These are phyloP conservation scores for Trichophyton schoenleinii DNA, from an alignment of 2,329 filamentous ascomycete genomes.

Conservation along the genomic window DNA sequence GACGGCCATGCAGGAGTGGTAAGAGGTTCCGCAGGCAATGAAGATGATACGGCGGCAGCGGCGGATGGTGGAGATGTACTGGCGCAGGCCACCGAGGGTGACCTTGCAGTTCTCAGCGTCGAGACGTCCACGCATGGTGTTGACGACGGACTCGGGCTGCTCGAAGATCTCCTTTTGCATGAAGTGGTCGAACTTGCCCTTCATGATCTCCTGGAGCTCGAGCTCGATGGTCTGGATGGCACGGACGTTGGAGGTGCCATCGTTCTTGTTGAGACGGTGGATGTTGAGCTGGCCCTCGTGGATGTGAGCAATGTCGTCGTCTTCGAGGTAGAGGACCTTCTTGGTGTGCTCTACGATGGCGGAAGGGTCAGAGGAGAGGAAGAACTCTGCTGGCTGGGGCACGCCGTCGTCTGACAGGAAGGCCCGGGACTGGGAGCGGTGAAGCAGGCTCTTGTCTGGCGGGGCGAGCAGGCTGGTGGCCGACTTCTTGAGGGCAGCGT, in stretches of 20 bases:
- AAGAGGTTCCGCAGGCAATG: conserved; percentile 96
- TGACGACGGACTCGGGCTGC: conserved; percentile 97
- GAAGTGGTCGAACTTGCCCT: conserved; percentile 99
- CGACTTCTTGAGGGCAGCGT: conserved; percentile 88
- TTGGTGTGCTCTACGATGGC: conserved; percentile 99
- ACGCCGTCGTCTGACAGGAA: conserved; percentile 98
- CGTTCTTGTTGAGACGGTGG: conserved; percentile 91
- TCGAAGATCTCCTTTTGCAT: conserved; percentile 99
- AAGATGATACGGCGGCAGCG: conserved; percentile 97
- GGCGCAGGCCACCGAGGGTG: conserved; percentile 86
- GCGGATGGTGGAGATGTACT: conserved; percentile 93
- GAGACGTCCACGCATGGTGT: conserved; percentile 98
- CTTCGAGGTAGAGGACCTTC: conserved; percentile 99
- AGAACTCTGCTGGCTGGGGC: conserved; percentile 97
- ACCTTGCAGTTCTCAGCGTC: conserved; percentile 89
- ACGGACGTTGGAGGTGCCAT: conserved; percentile 91
- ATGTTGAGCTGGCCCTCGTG: conserved; percentile 99
- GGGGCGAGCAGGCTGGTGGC: conserved; percentile 65
- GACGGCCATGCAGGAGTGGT: conserved; percentile 99
- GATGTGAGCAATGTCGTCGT: conserved; percentile 98
- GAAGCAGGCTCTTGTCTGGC: conserved; percentile 92
- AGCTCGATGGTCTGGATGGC: conserved; percentile 98
- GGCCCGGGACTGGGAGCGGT: conserved; percentile 94
- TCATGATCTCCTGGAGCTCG: conserved; percentile 99
- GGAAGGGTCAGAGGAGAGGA: conserved; percentile 95